Conservation (phyloP, 495 filamentous ascomycete genomes). For the Penicillium fimorum region DNA sequence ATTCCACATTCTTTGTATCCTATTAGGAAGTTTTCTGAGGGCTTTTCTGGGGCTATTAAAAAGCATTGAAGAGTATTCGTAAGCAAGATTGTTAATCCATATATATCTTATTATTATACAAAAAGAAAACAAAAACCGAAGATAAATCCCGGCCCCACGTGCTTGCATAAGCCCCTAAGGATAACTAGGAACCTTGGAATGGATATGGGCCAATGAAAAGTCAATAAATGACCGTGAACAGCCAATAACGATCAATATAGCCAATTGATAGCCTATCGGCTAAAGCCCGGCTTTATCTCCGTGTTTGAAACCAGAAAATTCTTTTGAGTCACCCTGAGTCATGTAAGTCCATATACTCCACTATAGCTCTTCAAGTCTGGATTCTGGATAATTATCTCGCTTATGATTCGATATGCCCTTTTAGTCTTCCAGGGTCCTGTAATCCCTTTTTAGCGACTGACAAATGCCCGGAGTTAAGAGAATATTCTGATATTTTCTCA, state of each 20-base stretch:
- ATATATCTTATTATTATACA: too few relatives aligned
- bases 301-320: not conserved
- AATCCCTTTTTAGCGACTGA: not conserved
- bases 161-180: not conserved
- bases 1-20: not conserved
- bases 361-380: conserved; percentile 3
- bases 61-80: not conserved
- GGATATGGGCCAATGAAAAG: not conserved
- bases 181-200: too few relatives aligned
- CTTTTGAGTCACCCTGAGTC: conserved; percentile 7
- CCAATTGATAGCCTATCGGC: not conserved
- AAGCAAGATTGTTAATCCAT: not conserved
- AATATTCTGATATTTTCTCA: not conserved
- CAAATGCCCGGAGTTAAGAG: conserved; percentile 9
- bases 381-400: not conserved
- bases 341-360: conserved; percentile 3
- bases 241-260: not conserved
- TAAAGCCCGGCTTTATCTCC: conserved; percentile 11
- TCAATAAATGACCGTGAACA: not conserved
- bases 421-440: not conserved
- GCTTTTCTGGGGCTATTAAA: not conserved
- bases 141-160: not conserved
- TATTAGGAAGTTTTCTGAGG: not conserved
- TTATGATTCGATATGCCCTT: not conserved
- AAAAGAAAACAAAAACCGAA: too few relatives aligned